Evolutionary conservation across 2,329 filamentous ascomycete genomes (phyloP).

Genomic region (Cercospora sp.): DNA sequence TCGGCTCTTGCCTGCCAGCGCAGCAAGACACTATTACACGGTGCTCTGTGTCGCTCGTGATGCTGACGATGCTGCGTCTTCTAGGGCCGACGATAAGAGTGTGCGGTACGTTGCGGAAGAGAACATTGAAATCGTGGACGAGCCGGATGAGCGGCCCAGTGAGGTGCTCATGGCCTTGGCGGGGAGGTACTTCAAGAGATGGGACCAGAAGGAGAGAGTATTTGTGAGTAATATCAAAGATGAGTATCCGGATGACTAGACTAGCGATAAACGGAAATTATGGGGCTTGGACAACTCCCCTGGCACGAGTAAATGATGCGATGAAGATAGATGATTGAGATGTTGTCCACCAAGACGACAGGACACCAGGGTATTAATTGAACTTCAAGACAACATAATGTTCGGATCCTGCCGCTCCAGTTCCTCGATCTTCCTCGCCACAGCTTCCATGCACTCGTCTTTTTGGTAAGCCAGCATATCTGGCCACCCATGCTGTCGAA

Average conservation of each 20-base stretch:
- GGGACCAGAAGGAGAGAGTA: constrained; percentile 63
- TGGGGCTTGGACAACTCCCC: background rate
- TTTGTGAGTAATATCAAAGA: constrained; percentile 85
- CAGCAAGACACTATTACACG: constrained; percentile 72
- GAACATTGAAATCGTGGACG: constrained; percentile 68
- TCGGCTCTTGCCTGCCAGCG: constrained; percentile 7
- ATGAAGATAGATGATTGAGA: background rate
- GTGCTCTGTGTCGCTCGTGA: constrained; percentile 66
- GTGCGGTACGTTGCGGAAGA: constrained; percentile 77
- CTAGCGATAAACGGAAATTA: background rate
- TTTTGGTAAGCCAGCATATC: background rate
- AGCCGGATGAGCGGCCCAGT: constrained; percentile 45
- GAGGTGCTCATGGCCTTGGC: constrained; percentile 67
- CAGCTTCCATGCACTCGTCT: background rate
- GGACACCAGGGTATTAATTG: background rate
- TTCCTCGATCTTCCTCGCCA: background rate
- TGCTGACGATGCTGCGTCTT: constrained; percentile 5
- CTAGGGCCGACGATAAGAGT: constrained; percentile 65
- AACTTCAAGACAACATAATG: background rate
- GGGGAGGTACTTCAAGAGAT: constrained; percentile 86
- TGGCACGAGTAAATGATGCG: background rate
- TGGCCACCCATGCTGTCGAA: background rate
- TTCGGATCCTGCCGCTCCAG: background rate
- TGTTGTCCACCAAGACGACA: background rate
- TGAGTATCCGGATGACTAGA: constrained; percentile 80